A percentile compares a stretch with the other conserved stretches of the same genome.
These are phyloP conservation scores for Penicillium odoratum DNA, from an alignment of 495 filamentous ascomycete genomes.

Conservation along the genomic window DNA sequence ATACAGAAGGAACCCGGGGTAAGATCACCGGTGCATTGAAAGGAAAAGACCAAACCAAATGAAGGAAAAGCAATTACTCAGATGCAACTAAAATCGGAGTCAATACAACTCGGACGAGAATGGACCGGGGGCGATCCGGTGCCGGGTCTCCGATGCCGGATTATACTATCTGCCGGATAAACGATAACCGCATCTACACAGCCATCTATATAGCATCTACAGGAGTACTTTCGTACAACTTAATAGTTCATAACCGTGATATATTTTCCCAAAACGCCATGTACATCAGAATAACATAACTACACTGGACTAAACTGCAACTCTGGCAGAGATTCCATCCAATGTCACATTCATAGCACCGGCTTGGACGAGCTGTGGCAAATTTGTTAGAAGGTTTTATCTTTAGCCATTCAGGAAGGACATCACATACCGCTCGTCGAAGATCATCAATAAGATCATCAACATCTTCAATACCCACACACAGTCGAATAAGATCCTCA, in stretches of 20 bases:
- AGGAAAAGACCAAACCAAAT: constrained; percentile 12
- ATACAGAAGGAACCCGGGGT: not conserved
- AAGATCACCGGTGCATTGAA: constrained; percentile 7
- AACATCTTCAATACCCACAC: constrained; percentile 94
- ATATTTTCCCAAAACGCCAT: constrained; percentile 1
- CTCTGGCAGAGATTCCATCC: constrained; percentile 64
- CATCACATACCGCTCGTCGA: constrained; percentile 74
- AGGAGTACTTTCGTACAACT: not conserved
- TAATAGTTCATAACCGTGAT: not conserved
- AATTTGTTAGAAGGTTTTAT: constrained; percentile 19
- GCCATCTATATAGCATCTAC: not conserved
- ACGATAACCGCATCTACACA: constrained; percentile 9
- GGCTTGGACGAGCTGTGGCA: constrained; percentile 78
- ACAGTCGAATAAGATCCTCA: constrained; percentile 92
- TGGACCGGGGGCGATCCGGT: constrained; percentile 23
- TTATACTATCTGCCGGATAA: constrained; percentile 25
- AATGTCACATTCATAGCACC: constrained; percentile 84
- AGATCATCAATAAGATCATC: constrained; percentile 94
- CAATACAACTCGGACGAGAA: constrained; percentile 32
- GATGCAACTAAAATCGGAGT: not conserved
- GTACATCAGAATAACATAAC: constrained; percentile 5
- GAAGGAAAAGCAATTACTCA: constrained; percentile 21
- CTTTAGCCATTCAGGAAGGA: not conserved
- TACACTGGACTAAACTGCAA: constrained; percentile 7
- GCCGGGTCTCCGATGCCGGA: constrained; percentile 40